phyloP scores from a whole-genome alignment of 2,329 filamentous ascomycete species.

The Cordyceps pruinosa region DNA sequence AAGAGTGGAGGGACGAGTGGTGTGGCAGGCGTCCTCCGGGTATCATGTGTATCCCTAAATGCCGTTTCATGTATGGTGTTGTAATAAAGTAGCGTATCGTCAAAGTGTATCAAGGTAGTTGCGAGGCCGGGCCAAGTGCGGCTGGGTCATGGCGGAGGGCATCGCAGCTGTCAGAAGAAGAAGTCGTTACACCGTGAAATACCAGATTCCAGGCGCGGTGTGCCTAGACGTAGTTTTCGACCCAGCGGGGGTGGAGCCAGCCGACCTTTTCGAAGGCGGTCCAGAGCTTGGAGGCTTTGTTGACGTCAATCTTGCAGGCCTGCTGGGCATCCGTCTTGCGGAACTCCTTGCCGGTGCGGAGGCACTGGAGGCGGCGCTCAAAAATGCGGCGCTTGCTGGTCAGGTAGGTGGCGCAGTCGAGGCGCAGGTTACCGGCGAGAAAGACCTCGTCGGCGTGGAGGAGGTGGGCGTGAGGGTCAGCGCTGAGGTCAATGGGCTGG shows the following conservation, averaged over 20 bases:
- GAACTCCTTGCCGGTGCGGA: conserved; percentile 70
- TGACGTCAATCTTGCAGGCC: conserved; percentile 96
- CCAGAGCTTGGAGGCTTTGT: conserved; percentile 93
- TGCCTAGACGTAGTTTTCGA: conserved; percentile 19
- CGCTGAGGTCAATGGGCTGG: conserved; percentile 65
- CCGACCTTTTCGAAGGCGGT: conserved; percentile 79
- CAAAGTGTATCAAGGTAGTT: conserved; percentile 12
- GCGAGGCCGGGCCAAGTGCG: neutral
- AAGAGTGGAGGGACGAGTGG: conserved; percentile 31
- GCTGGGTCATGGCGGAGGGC: neutral
- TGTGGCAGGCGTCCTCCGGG: conserved; percentile 31
- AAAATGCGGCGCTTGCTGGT: conserved; percentile 93
- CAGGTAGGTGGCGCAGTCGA: conserved; percentile 83
- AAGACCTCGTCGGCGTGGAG: conserved; percentile 73
- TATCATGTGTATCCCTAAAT: conserved; percentile 32
- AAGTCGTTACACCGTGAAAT: conserved; percentile 8
- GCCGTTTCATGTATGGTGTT: conserved; percentile 24
- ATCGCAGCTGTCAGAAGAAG: too few species aligned
- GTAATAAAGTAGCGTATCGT: conserved; percentile 23
- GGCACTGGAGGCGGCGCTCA: conserved; percentile 61
- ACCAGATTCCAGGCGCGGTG: neutral
- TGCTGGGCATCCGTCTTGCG: conserved; percentile 93
- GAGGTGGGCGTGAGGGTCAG: conserved; percentile 61
- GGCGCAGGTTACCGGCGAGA: conserved; percentile 69
- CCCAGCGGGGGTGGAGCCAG: conserved; percentile 57